phyloP scores from a whole-genome alignment of 768 basidiomycete species.

The Pleurotus cornucopiae region DNA sequence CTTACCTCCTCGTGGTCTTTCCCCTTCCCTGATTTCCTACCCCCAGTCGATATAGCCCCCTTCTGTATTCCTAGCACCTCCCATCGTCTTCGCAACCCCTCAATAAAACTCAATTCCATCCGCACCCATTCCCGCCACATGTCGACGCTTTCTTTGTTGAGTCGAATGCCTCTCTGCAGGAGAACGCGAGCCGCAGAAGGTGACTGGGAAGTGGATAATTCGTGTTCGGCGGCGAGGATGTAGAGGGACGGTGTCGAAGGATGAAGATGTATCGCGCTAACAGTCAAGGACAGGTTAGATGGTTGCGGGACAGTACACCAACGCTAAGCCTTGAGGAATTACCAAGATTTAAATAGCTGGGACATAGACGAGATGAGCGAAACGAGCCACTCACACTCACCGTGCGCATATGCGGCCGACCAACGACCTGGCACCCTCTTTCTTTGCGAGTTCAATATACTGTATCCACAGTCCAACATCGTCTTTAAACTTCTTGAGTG shows the following conservation, averaged over 20 bases:
- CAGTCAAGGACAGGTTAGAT: constrained; percentile 30
- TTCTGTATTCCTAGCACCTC: constrained; percentile 64
- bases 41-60: constrained; percentile 15
- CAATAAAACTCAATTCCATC: constrained; percentile 86
- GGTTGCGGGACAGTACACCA: not conserved
- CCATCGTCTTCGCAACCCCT: constrained; percentile 78
- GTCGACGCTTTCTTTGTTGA: constrained; percentile 66
- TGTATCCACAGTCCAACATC: constrained; percentile 88
- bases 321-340: no score
- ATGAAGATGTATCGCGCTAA: constrained; percentile 83
- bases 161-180: constrained; percentile 79
- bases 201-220: constrained; percentile 60
- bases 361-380: not conserved
- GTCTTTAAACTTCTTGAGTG: constrained; percentile 81
- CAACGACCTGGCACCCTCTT: constrained; percentile 72
- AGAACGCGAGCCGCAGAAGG: constrained; percentile 79
- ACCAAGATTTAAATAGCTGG: no score
- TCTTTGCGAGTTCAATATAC: constrained; percentile 81
- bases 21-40: not conserved
- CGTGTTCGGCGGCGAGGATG: constrained; percentile 81
- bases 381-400: constrained; percentile 33
- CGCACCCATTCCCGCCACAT: constrained; percentile 90
- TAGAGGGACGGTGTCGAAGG: constrained; percentile 76
- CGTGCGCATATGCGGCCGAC: constrained; percentile 81
- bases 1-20: constrained; percentile 19